Base-by-base conservation (phyloP, 805 yeast species). In the Starmerella gropengiesseri region DNA sequence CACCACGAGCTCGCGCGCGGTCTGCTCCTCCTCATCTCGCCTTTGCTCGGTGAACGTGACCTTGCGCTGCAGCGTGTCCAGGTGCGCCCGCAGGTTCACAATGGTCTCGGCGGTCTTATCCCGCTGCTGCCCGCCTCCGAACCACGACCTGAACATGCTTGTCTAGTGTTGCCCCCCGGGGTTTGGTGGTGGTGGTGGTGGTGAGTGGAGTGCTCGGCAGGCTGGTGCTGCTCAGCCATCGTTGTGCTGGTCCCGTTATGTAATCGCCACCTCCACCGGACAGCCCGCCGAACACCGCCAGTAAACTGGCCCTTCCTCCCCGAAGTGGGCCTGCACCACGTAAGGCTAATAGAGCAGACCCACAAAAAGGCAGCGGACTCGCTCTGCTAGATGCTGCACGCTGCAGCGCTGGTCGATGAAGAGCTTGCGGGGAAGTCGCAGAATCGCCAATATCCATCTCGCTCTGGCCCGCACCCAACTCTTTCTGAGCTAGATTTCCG, bases 71-170 rank as follows among this genome's bases (percentile, higher is more conserved):
- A 91, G 71, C 63, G 87, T 77, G 50, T 81, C 79, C 49, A 91
- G 81, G 56, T 89, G 97, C 59, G 83, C 93, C 49, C 96, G 74
- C 49, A 89, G 69, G 52, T 78, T 81, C 36, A 89, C 81, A 43
- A 91, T 91, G 25, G 97, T 95, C 71, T 82, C 78, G 70, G 85
- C 87, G 40, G 97, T 93, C 52, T 74, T 70, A 58, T 87, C 96
- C 58, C 81, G 83, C 62, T 74, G 79, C 48, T 70, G 70, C 42
- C 68, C 60, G 40, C 83, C 82, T 40, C 95, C 95, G 36, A 46
- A 52, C 55, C 55, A 52, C 14, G 50, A 48, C 41, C 42, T 35
- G 42, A 34, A 34, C 37, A 34, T 34, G 6, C 20, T 16, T 29
- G 21, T 22, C 5, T 13, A 17, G 29, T 20, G 8, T 32, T 27